Conservation (phyloP, 177 flowering plant species). For the Vitis hybrid region DNA sequence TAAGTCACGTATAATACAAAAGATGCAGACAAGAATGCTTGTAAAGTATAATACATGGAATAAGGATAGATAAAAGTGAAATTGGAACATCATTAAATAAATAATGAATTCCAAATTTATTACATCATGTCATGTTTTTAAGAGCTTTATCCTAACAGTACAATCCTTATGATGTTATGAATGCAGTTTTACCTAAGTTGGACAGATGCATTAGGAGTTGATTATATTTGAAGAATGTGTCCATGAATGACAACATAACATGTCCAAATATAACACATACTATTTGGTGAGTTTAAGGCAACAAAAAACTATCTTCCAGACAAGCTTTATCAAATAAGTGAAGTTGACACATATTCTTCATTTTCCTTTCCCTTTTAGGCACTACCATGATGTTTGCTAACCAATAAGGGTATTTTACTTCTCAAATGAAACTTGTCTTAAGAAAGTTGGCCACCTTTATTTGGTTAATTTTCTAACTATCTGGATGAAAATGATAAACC, state of each 20-base stretch:
- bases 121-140: too few relatives aligned
- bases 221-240: background rate
- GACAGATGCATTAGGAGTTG: background rate
- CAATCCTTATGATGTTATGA: too few relatives aligned
- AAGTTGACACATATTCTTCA: background rate
- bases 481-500: too few relatives aligned
- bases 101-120: too few relatives aligned
- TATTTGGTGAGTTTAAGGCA: background rate
- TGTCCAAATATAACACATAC: background rate
- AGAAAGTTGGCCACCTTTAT: slow-evolving; percentile 3
- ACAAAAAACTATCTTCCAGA: background rate
- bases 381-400: background rate
- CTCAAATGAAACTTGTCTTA: background rate
- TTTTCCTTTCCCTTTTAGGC: background rate
- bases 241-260: slow-evolving; percentile 2
- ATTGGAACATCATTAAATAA: too few relatives aligned
- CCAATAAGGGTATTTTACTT: background rate
- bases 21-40: too few relatives aligned
- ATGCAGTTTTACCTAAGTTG: too few relatives aligned
- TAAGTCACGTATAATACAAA: too few relatives aligned
- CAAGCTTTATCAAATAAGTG: background rate
- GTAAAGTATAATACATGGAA: too few relatives aligned
- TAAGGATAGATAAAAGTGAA: too few relatives aligned
- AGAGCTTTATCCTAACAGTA: too few relatives aligned
- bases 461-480: too few relatives aligned